phyloP scores from a whole-genome alignment of 2,329 filamentous ascomycete species.

The Diaporthe amygdali region DNA sequence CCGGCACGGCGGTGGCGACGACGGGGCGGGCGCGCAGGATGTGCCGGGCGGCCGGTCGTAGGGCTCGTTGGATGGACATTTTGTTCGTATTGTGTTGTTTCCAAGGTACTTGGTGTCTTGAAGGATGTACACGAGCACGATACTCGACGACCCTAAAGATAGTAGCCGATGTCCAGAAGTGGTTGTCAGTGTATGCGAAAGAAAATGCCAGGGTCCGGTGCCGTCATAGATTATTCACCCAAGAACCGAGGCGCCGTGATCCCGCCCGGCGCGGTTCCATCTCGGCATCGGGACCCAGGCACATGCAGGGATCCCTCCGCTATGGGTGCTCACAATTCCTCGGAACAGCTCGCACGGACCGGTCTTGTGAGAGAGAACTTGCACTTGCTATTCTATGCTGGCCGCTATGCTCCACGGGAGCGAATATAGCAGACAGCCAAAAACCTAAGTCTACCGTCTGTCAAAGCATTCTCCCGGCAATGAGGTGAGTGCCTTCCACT shows the following conservation, averaged over 20 bases:
- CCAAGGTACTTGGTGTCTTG: background rate
- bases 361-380: background rate
- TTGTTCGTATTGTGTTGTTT: background rate
- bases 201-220: background rate
- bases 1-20: constrained; percentile 15
- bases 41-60: constrained; percentile 26
- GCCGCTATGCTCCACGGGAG: too few species aligned
- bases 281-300: constrained; percentile 23
- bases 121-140: background rate
- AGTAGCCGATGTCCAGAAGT: background rate
- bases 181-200: background rate
- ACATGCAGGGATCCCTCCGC: constrained; percentile 4
- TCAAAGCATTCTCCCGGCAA: too few species aligned
- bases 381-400: background rate
- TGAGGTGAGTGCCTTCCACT: too few species aligned
- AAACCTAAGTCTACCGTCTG: background rate
- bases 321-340: background rate
- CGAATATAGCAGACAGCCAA: background rate
- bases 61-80: constrained; percentile 20
- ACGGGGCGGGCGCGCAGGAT: constrained; percentile 23
- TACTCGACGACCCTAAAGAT: background rate
- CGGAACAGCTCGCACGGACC: constrained; percentile 2
- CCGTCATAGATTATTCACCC: constrained; percentile 24
- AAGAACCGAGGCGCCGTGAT: constrained; percentile 18
- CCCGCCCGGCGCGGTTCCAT: constrained; percentile 18